Evolutionary conservation across 345 rosid genomes (phyloP), one percentile per base, ranked within the genome.

Genomic region (Gossypium herbaceum): DNA sequence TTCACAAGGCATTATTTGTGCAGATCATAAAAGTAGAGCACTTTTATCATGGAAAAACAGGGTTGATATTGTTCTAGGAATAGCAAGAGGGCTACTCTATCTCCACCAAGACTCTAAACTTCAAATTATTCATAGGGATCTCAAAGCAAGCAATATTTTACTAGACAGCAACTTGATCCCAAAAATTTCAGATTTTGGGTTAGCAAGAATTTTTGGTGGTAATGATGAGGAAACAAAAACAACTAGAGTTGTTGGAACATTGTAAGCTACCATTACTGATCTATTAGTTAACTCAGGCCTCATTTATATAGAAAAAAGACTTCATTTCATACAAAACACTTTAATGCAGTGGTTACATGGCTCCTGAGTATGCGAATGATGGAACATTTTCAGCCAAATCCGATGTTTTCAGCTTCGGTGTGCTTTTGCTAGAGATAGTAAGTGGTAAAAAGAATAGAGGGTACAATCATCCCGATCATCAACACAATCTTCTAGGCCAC

Each of bases 161-260:
- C 62, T 58, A 12, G 62, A 58, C 62, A 58, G 62, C 34, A 58
- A 58, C 62, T 69, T 84, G 83, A 82, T 73, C n/a, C 89, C 89
- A 0, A 86, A 86, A 71, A 82, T 86, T 62, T 86, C 83, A 2
- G 89, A 86, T 47, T 86, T 86, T 7, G 89, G 87, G 16, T 20
- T 44, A 51, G 70, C 70, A 44, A 43, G 52, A 20, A 66, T 66
- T 19, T 43, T 44, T 15, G 29, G 29, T 43, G 70, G 52, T 16
- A 66, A 44, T n/a, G 17, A 66, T 44, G 70, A 66, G 52, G 70
- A 66, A 44, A 66, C n/a, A 4, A 44, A 20, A 66, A 66, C 52
- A 66, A 66, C 44, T 12, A 12, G 10, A 66, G 29, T 66, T n/a
- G 70, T 66, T 44, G 70, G 70, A 43, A 65, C 51, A 65, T 65